Conservation (phyloP, 108 stramenopile genomes). For the Seminavis robusta region DNA sequence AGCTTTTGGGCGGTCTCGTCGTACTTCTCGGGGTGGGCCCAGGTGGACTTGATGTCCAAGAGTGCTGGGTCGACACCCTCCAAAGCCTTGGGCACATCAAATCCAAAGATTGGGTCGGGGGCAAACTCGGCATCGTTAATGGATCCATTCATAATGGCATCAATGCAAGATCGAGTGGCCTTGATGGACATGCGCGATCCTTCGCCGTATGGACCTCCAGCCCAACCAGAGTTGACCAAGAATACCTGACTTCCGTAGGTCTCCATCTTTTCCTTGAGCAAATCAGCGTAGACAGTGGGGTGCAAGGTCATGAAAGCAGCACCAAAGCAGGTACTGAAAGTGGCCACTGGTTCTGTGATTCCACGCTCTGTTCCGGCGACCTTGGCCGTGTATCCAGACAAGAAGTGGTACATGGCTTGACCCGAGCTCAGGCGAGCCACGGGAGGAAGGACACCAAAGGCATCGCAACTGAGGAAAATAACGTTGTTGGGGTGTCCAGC, state of each 20-base stretch:
- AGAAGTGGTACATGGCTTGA: conserved; percentile 98
- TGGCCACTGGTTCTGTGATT: conserved; percentile 90
- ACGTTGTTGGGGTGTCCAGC: conserved; percentile 95
- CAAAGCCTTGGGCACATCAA: conserved; percentile 84
- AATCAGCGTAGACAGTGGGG: conserved; percentile 93
- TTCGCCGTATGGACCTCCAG: conserved; percentile 92
- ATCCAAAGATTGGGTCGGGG: conserved; percentile 87
- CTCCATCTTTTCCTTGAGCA: conserved; percentile 89
- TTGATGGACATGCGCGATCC: conserved; percentile 97
- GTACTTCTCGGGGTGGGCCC: conserved; percentile 85
- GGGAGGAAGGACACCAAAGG: conserved; percentile 97
- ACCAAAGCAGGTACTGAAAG: conserved; percentile 95
- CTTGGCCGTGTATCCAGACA: conserved; percentile 97
- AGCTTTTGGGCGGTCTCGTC: conserved; percentile 85
- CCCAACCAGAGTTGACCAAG: conserved; percentile 98
- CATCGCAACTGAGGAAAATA: conserved; percentile 97
- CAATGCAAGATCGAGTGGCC: conserved; percentile 91
- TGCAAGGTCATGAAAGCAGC: conserved; percentile 97
- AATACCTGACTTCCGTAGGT: conserved; percentile 86
- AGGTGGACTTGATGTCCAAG: conserved; percentile 87
- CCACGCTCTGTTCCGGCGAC: conserved; percentile 99
- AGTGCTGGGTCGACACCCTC: conserved; percentile 76
- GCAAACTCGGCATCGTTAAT: conserved; percentile 75
- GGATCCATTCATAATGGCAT: conserved; percentile 94
- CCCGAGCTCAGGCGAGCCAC: conserved; percentile 89